Evolutionary conservation across 2,329 filamentous ascomycete genomes (phyloP).

Genomic region (Talaromyces amestolkiae): DNA sequence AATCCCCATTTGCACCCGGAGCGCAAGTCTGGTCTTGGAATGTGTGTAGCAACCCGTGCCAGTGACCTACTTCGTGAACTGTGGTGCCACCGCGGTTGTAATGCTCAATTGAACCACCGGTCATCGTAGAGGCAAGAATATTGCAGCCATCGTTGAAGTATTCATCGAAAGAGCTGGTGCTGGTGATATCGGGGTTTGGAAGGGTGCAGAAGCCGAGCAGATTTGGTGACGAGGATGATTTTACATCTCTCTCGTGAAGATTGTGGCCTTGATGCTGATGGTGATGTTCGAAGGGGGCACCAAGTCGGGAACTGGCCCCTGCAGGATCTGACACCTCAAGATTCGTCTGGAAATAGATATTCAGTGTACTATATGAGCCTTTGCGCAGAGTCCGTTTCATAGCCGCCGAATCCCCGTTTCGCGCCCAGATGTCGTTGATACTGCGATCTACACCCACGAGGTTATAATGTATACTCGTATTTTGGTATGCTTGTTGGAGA

Average conservation of each 20-base stretch:
- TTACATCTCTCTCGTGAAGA: slow-evolving; percentile 24
- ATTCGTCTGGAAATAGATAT: slow-evolving; percentile 61
- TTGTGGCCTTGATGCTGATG: slow-evolving; percentile 22
- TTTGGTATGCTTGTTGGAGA: slow-evolving; percentile 48
- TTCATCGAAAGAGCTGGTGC: slow-evolving; percentile 32
- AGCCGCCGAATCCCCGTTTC: slow-evolving; percentile 45
- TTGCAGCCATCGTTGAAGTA: slow-evolving; percentile 59
- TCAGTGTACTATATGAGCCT: slow-evolving; percentile 55
- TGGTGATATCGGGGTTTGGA: slow-evolving; percentile 41
- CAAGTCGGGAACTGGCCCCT: slow-evolving; percentile 24
- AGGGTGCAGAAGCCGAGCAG: slow-evolving; percentile 58
- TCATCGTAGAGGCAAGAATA: slow-evolving; percentile 57
- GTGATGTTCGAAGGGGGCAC: slow-evolving; percentile 10
- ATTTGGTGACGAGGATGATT: slow-evolving; percentile 26
- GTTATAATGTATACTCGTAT: slow-evolving; percentile 50
- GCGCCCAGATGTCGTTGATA: slow-evolving; percentile 56
- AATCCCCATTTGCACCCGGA: slow-evolving; percentile 39
- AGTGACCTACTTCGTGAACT: slow-evolving; percentile 49
- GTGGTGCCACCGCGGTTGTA: slow-evolving; percentile 50
- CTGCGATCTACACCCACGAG: slow-evolving; percentile 51
- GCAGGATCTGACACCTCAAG: slow-evolving; percentile 35
- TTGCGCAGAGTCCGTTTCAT: slow-evolving; percentile 56
- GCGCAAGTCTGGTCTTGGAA: slow-evolving; percentile 43
- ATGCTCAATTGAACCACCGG: slow-evolving; percentile 48
- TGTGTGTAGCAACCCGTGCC: slow-evolving; percentile 47